Conservation (phyloP, 352 stramenopile genomes). For the Aphanomyces euteiches region DNA sequence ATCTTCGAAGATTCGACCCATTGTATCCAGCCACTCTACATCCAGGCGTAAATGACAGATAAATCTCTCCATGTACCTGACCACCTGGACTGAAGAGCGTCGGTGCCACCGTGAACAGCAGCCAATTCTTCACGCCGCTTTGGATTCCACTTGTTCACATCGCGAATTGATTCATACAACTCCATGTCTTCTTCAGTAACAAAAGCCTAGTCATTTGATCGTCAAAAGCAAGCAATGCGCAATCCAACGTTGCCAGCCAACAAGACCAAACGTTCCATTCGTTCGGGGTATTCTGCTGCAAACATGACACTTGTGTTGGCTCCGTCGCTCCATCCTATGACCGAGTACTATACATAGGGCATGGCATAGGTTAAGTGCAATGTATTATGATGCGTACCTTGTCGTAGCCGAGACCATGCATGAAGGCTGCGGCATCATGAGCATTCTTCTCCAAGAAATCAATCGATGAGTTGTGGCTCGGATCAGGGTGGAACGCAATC, state of each 20-base stretch:
- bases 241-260: slow-evolving; percentile 71
- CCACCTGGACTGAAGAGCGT: slow-evolving; percentile 9
- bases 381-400: slow-evolving; percentile 35
- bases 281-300: slow-evolving; percentile 60
- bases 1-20: slow-evolving; percentile 35
- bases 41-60: background rate
- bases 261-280: slow-evolving; percentile 65
- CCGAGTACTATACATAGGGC: slow-evolving; percentile 45
- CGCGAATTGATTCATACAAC: slow-evolving; percentile 45
- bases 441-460: slow-evolving; percentile 65
- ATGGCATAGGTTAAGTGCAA: background rate
- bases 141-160: slow-evolving; percentile 48
- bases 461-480: slow-evolving; percentile 46
- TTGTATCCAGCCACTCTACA: slow-evolving; percentile 24
- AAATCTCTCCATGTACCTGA: background rate
- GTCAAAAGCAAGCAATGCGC: too few relatives aligned
- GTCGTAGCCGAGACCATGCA: slow-evolving; percentile 57
- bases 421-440: slow-evolving; percentile 57
- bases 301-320: slow-evolving; percentile 71
- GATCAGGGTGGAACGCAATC: slow-evolving; percentile 60
- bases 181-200: slow-evolving; percentile 69
- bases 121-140: slow-evolving; percentile 12
- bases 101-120: slow-evolving; percentile 15
- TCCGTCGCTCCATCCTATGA: slow-evolving; percentile 70
- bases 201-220: slow-evolving; percentile 46